These are phyloP conservation scores for Fusarium equiseti DNA, from an alignment of 2,329 filamentous ascomycete species.

Conservation along the genomic window DNA sequence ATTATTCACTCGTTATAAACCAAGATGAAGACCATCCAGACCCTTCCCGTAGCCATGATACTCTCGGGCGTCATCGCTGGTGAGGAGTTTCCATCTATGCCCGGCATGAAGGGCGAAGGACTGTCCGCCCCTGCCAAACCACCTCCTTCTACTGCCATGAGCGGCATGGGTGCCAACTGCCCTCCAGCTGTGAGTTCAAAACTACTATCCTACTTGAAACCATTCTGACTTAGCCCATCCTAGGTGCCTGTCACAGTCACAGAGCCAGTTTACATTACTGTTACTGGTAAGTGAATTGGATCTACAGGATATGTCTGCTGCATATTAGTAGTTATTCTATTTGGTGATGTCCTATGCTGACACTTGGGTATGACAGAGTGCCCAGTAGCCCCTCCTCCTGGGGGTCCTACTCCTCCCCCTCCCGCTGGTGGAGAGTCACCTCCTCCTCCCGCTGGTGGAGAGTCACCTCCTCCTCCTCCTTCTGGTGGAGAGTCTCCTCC, in stretches of 20 bases:
- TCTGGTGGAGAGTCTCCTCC: background rate
- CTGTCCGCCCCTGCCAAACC: slow-evolving; percentile 37
- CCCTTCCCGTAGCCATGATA: slow-evolving; percentile 14
- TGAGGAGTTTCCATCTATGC: background rate
- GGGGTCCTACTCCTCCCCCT: background rate
- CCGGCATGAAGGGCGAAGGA: background rate
- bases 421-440: background rate
- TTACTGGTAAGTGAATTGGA: slow-evolving; percentile 55
- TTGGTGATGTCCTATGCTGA: slow-evolving; percentile 39
- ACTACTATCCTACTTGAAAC: too few species aligned
- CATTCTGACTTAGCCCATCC: background rate
- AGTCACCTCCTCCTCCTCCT: background rate
- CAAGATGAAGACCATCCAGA: slow-evolving; percentile 18
- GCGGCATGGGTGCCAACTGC: slow-evolving; percentile 56
- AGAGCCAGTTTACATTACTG: slow-evolving; percentile 57
- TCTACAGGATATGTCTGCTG: background rate
- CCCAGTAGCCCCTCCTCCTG: slow-evolving; percentile 44
- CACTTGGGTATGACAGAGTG: slow-evolving; percentile 53
- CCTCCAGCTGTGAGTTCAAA: slow-evolving; percentile 53
- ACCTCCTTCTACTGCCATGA: slow-evolving; percentile 53
- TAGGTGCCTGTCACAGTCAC: slow-evolving; percentile 55
- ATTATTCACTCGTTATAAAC: background rate
- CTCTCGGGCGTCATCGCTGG: slow-evolving; percentile 12
- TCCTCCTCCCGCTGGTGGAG: background rate
- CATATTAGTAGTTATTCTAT: background rate